phyloP scores from a whole-genome alignment of 352 stramenopile genomes.

The Phytopythium helicoides region DNA sequence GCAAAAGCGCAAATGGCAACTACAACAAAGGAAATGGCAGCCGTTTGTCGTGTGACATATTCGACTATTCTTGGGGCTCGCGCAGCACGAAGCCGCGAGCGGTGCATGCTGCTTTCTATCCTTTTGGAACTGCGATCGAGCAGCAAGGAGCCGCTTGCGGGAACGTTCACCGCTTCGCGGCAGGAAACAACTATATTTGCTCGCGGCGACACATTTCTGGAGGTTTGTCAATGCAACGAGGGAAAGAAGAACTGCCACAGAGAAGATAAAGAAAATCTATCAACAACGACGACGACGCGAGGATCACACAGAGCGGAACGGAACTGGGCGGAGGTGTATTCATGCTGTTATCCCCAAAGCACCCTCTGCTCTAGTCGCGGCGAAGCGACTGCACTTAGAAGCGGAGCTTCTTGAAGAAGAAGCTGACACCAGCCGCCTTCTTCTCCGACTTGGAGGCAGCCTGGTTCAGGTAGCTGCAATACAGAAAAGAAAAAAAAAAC shows the following conservation, averaged over 20 bases:
- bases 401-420: constrained; percentile 99
- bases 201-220: no score
- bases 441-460: constrained; percentile 96
- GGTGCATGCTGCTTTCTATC: not conserved
- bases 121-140: not conserved
- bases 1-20: not conserved
- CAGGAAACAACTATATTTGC: constrained; percentile 2
- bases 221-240: not conserved
- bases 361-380: constrained; percentile 46
- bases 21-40: not conserved
- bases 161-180: constrained; percentile 6
- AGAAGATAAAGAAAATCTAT: not conserved
- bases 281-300: not conserved
- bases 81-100: no score
- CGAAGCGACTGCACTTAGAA: constrained; percentile 91
- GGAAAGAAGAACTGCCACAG: not conserved
- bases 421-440: constrained; percentile 97
- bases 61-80: not conserved
- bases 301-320: constrained; percentile 34
- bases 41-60: not conserved
- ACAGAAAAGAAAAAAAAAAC: not conserved
- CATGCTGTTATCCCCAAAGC: constrained; percentile 45
- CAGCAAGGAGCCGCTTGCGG: not conserved
- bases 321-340: constrained; percentile 66
- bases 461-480: constrained; percentile 89